A percentile compares a stretch with the other conserved stretches of the same genome.
phyloP scores from a whole-genome alignment of 1,284 basidiomycete genomes.

The Meripilus lineatus region DNA sequence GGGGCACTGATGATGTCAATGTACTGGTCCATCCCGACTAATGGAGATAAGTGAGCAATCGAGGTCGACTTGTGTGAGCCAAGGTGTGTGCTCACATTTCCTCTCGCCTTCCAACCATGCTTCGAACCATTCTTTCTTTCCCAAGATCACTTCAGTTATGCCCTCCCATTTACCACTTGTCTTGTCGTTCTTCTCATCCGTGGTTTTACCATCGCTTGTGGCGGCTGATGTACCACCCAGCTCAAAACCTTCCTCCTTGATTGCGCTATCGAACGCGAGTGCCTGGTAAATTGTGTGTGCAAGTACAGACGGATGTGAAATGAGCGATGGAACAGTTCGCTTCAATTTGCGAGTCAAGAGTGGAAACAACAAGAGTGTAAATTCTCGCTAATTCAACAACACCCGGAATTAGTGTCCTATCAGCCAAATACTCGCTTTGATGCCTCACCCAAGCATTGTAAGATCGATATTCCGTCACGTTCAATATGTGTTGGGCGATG shows the following conservation, averaged over 20 bases:
- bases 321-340: conserved; percentile 69
- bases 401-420: no score
- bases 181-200: conserved; percentile 19
- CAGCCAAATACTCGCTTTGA: no score
- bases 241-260: conserved; percentile 74
- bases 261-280: conserved; percentile 79
- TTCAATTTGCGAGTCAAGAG: conserved; percentile 69
- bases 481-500: conserved; percentile 72
- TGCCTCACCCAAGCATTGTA: conserved; percentile 77
- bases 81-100: conserved; percentile 72
- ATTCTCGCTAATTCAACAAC: conserved; percentile 81
- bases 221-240: conserved; percentile 44
- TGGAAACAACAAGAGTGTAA: conserved; percentile 68
- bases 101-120: conserved; percentile 87
- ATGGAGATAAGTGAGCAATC: conserved; percentile 3
- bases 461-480: conserved; percentile 52
- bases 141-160: conserved; percentile 77
- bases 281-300: conserved; percentile 96
- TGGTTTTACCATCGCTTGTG: conserved; percentile 20
- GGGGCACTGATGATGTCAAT: conserved; percentile 75
- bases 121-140: conserved; percentile 84
- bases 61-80: not conserved
- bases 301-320: conserved; percentile 78
- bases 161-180: conserved; percentile 56
- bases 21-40: conserved; percentile 79